Evolutionary conservation across 768 basidiomycete genomes (phyloP), one percentile per base, ranked within the genome.

Genomic region (Suillus paluster): DNA sequence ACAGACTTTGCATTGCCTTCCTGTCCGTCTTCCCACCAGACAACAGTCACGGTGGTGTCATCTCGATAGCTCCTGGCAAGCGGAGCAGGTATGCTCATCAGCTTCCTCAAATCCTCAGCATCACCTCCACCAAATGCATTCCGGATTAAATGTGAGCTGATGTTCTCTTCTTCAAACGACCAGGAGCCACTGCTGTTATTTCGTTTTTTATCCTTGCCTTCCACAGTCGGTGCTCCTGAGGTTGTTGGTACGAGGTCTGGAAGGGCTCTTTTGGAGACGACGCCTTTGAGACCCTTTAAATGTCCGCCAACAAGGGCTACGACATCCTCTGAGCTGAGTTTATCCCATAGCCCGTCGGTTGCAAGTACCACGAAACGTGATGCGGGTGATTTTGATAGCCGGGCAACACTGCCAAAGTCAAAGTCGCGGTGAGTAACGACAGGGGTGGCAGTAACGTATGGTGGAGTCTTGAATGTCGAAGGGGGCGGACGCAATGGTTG

Each of bases 111-210:
- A 55, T 75, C 74, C 52, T 61, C 70, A 58, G 83, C 80, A 69
- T 95, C 84, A 2, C 85, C 91, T 34, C 95, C 94, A n/a, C 93
- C 93, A 62, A 95, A 86, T n/a, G 94, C 92, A 70, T 97, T 97
- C 64, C 94, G 83, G 61, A 96, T 93, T 19, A 97, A 78, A 74
- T 96, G 95, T 42, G 90, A 86, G 63, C 89, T 84, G 59, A 92
- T 70, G 67, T 94, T 91, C 19, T 88, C 87, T 68, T 95, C 92
- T 53, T 81, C 83, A 67, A 96, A 97, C 9, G 84, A 82, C 93
- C 93, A 95, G 11, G 81, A 79, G 15, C 86, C 86, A 36, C 80
- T 70, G 11, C 68, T 68, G 25, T 64, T 68, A 57, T 74, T 73
- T 53, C 66, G 73, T 56, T 54, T 64, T 71, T 81, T 81, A 65